Evolutionary conservation across 306 rosid genomes (phyloP).

Genomic region (Hippophae tibetana): DNA sequence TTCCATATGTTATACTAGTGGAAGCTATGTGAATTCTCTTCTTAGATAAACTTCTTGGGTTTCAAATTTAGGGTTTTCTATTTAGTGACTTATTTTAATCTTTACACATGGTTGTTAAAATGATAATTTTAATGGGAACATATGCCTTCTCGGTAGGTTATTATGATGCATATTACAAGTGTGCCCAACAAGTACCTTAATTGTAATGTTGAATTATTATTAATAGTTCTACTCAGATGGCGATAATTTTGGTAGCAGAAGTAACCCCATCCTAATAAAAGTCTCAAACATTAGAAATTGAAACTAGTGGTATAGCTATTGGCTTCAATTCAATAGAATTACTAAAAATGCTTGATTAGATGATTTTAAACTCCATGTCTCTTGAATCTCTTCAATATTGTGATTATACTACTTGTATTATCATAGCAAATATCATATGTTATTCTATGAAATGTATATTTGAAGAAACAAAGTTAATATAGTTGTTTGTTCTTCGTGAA

Average conservation of each 20-base stretch:
- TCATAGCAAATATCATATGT: no score
- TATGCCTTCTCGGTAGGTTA: conserved; percentile 97
- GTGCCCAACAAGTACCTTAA: conserved; percentile 82
- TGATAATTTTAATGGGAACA: conserved; percentile 88
- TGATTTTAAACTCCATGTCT: background rate
- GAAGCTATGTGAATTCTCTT: background rate
- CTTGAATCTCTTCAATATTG: background rate
- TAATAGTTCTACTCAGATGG: conserved; percentile 2
- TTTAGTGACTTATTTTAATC: conserved; percentile 1
- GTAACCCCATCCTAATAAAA: background rate
- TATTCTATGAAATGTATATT: background rate
- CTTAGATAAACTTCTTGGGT: background rate
- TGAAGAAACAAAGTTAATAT: background rate
- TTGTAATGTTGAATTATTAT: conserved; percentile 1
- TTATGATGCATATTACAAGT: conserved; percentile 96
- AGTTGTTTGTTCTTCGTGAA: conserved; percentile 2
- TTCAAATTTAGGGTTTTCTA: background rate
- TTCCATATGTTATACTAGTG: conserved; percentile 2
- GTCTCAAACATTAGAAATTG: background rate
- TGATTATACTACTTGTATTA: background rate
- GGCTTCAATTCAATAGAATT: background rate
- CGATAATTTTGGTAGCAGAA: conserved; percentile 8
- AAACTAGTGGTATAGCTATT: background rate
- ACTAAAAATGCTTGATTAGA: background rate
- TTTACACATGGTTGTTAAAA: conserved; percentile 60